A percentile compares a stretch with the other conserved stretches of the same genome.
phyloP scores from a whole-genome alignment of 768 basidiomycete genomes.

The Serendipita sp. region DNA sequence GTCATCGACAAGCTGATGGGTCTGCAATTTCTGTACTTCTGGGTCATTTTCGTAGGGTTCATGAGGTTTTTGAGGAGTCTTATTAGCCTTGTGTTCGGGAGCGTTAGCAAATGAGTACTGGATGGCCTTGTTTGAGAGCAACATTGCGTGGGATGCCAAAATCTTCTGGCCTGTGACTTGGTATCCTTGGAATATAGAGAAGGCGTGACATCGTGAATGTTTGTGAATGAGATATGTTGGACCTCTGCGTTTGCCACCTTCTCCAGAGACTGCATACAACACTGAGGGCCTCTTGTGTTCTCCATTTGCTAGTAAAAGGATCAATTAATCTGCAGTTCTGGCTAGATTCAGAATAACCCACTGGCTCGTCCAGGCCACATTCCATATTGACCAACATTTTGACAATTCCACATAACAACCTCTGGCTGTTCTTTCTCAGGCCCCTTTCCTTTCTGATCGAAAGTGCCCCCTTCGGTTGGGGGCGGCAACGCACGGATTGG shows the following conservation, averaged over 20 bases:
- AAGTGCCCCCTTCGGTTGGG: not conserved
- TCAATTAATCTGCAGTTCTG: not conserved
- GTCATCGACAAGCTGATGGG: not conserved
- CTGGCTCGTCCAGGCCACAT: slow-evolving; percentile 4
- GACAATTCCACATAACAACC: slow-evolving; percentile 2
- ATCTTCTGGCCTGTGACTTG: slow-evolving; percentile 4
- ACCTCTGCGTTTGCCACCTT: slow-evolving; percentile 28
- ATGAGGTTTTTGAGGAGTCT: not conserved
- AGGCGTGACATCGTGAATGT: slow-evolving; percentile 62
- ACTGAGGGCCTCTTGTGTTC: not conserved
- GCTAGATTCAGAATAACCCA: not conserved
- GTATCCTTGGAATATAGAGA: slow-evolving; percentile 47
- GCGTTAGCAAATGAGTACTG: slow-evolving; percentile 16
- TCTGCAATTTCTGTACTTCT: slow-evolving; percentile 1
- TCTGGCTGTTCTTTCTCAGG: not conserved
- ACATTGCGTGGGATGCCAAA: slow-evolving; percentile 25
- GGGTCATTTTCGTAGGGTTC: slow-evolving; percentile 6
- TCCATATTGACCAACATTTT: slow-evolving; percentile 3
- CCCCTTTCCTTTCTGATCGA: not conserved
- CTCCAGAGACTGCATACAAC: not conserved
- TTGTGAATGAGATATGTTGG: slow-evolving; percentile 61
- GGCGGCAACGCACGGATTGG: not conserved
- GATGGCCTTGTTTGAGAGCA: slow-evolving; percentile 58
- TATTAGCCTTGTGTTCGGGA: not conserved
- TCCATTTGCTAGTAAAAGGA: not conserved